Evolutionary conservation across 176 grass and related monocot species (phyloP).

Genomic region (Neostapfia colusana): DNA sequence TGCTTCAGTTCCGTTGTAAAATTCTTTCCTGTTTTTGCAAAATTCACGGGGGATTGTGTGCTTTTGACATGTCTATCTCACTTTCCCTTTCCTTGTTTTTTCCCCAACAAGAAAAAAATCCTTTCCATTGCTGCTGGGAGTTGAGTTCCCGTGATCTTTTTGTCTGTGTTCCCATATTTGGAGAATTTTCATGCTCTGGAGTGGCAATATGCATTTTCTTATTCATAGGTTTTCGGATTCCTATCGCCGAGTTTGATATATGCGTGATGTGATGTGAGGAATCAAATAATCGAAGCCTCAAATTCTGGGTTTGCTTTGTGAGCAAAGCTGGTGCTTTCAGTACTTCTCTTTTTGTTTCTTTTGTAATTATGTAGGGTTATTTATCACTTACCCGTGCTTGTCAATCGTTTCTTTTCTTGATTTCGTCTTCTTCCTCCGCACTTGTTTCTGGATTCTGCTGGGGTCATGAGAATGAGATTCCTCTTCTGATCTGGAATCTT

Average conservation of each 20-base stretch:
- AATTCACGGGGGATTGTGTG: conserved; percentile 1
- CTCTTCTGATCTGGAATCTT: conserved; percentile 18
- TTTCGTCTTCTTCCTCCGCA: background rate
- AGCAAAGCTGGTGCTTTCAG: conserved; percentile 34
- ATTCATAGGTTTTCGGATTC: background rate
- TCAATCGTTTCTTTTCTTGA: background rate
- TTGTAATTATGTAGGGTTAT: conserved; percentile 3
- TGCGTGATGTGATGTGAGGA: conserved; percentile 26
- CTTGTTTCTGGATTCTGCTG: conserved; percentile 4
- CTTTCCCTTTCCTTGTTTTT: background rate
- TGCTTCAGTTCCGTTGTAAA: conserved; percentile 13
- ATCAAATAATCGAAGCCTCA: conserved; percentile 30
- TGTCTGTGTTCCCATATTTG: background rate
- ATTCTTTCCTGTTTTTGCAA: conserved; percentile 26
- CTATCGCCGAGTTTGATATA: background rate
- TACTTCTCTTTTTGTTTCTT: conserved; percentile 16
- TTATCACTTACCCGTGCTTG: background rate
- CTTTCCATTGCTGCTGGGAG: background rate
- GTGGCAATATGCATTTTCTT: conserved; percentile 29
- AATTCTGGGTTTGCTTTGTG: conserved; percentile 35
- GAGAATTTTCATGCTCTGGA: background rate
- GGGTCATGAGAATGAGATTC: background rate
- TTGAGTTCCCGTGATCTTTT: background rate
- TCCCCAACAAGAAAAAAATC: background rate
- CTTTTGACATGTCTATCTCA: background rate